Evolutionary conservation across 2,329 filamentous ascomycete species (phyloP), one percentile per base, ranked within the genome.

Genomic region (Canariomyces notabilis): DNA sequence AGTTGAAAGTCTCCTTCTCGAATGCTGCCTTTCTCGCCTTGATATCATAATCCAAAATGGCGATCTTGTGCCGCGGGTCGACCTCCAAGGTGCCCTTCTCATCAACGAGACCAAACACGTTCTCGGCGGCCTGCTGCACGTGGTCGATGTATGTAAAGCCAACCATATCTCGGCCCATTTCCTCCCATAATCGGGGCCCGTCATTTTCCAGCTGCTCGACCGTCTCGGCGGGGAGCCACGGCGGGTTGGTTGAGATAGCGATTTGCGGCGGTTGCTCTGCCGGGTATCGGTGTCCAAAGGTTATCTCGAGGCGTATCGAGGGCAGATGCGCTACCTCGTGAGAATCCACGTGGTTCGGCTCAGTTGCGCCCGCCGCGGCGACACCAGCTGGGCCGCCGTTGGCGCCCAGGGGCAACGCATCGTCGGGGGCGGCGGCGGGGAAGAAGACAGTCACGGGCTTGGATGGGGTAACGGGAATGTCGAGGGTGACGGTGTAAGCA

Each of bases 1-100:
- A 97, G 42, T 90, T 82, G 61, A 93, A 96, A 0, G 88, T 95
- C 57, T 84, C 85, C 55, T 80, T 81, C 50, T 93, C 83, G 61
- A 96, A 97, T 0, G 82, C 80, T 18, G 80, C 79, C 44, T 80
- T 79, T 60, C 85, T 85, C 6, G 85, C 82, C 51, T 83, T 82
- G 48, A 80, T 82, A 59, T 95, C 86, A 58, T 87, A 89, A 54
- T 89, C 85, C 35, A 95, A 65, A 12, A 96, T 72, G 5, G 82
- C 76, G 15, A 87, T 78, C 65, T 88, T 86, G 59, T 80, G 73
- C 48, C 75, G 72, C 2, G 74, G 67, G 5, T 73, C 66, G 11
- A 84, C 68, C 51, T 75, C 65, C 23, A 85, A 65, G 15, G 65
- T 67, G 5, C 74, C 74, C 3, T 69, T 64, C 2, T 64, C 57